Base-by-base conservation (phyloP, 306 rosid species). In the Oemleria cerasiformis region DNA sequence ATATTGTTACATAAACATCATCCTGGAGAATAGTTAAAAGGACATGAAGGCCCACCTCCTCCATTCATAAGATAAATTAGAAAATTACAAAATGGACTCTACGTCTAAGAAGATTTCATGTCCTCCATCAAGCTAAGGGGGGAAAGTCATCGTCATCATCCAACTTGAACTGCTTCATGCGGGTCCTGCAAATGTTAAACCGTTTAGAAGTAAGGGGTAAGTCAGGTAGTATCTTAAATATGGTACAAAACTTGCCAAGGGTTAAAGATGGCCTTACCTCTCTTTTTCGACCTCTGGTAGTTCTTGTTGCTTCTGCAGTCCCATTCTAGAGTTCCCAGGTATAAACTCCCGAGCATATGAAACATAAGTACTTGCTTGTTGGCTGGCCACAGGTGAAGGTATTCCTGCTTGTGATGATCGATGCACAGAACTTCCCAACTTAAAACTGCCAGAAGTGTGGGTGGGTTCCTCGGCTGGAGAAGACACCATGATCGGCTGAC, bases 241-340 rank as follows among this genome's bases (percentile, higher is more conserved):
- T 57, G 42, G 77, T 75, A 66, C 58, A 21, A 79, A 67, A 66
- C 17, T 65, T 53, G 36, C 60, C 13, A 8, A 19, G 66, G 23
- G 47, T 40, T 38, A 73, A 53, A 75, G 34, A 67, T 45, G 49
- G 42, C 72, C 86, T 67, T 67, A 71, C 86, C 25, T 65, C 53
- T 30, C 72, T 43, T 65, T 77, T 25, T 44, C 16, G 9, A 51
- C 34, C 75, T 19, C 63, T 3, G 19, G 16, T 51, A 6, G 36
- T 71, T 68, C 79, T 39, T 77, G 58, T 45, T 77, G 55, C 50
- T 55, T 61, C 48, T 68, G 16, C 77, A 42, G 59, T 58, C 61
- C 61, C 61, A 43, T 54, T 51, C 42, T 65, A n/a, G 84, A 49
- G 57, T 62, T 57, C 56, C 56, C 72, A 8, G 44, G 69, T 14